phyloP scores from a whole-genome alignment of 345 rosid genomes.

The Pugionium cornutum region DNA sequence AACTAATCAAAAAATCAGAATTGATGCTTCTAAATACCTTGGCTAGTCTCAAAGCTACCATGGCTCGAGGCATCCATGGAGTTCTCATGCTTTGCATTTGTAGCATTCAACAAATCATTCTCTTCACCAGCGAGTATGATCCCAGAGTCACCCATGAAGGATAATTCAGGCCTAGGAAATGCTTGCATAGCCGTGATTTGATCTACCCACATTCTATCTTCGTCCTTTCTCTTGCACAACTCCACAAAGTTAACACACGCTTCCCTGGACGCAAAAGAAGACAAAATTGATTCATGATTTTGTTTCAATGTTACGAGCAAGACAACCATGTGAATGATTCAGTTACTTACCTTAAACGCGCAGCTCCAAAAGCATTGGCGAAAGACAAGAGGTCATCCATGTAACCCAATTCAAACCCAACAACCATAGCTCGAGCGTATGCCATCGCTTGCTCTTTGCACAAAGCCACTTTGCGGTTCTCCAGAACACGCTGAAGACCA shows the following conservation, averaged over 20 bases:
- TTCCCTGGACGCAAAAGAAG: slow-evolving; percentile 50
- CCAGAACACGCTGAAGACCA: slow-evolving; percentile 83
- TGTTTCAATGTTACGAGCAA: neutral
- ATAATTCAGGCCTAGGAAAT: slow-evolving; percentile 64
- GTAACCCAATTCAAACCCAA: slow-evolving; percentile 73
- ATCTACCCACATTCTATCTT: slow-evolving; percentile 91
- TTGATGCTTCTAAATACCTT: slow-evolving; percentile 44
- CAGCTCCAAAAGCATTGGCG: slow-evolving; percentile 92
- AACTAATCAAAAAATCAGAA: slow-evolving; percentile 5
- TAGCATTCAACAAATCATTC: slow-evolving; percentile 46
- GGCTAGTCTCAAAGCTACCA: slow-evolving; percentile 60
- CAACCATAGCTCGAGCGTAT: slow-evolving; percentile 88
- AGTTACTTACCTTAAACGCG: slow-evolving; percentile 70
- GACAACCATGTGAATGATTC: slow-evolving; percentile 6
- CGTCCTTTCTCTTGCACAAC: slow-evolving; percentile 92
- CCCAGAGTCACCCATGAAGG: slow-evolving; percentile 78
- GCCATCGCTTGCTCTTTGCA: slow-evolving; percentile 99
- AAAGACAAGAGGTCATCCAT: slow-evolving; percentile 77
- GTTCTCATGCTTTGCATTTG: slow-evolving; percentile 45
- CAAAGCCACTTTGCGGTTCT: slow-evolving; percentile 74
- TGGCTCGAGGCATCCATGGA: slow-evolving; percentile 53
- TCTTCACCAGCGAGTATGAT: slow-evolving; percentile 77
- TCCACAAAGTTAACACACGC: slow-evolving; percentile 88
- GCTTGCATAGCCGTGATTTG: slow-evolving; percentile 96
- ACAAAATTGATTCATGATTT: neutral